Percentiles rank a stretch among this genome's conserved stretches.
Evolutionary conservation across 2,329 filamentous ascomycete genomes (phyloP).

Genomic region (Aspergillus nomiae): DNA sequence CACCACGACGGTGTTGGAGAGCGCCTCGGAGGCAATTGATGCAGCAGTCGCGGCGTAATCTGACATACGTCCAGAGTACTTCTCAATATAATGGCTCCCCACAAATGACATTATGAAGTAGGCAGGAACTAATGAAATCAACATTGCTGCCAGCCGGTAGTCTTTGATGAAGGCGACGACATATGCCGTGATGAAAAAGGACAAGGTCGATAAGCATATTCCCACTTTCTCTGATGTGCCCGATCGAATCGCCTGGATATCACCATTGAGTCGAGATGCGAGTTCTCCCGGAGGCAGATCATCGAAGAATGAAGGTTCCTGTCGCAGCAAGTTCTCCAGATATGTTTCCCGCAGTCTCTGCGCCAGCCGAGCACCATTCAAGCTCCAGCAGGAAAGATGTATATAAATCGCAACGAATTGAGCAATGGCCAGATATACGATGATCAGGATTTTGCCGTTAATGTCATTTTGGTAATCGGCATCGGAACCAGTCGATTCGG

Average conservation of each 20-base stretch:
- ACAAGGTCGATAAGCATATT: conserved; percentile 61
- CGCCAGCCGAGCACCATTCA: conserved; percentile 65
- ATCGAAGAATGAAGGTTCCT: conserved; percentile 67
- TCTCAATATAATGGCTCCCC: conserved; percentile 57
- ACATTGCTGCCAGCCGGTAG: conserved; percentile 63
- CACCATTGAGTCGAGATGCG: conserved; percentile 63
- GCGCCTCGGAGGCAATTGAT: conserved; percentile 63
- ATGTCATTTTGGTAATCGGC: conserved; percentile 27
- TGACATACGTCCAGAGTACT: conserved; percentile 53
- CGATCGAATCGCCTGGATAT: conserved; percentile 67
- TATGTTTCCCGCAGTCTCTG: conserved; percentile 65
- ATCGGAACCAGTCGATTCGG: conserved; percentile 15
- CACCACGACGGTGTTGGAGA: conserved; percentile 63
- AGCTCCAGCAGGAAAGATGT: conserved; percentile 65
- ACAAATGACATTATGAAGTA: conserved; percentile 62
- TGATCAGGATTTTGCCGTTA: conserved; percentile 59
- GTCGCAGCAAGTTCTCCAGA: conserved; percentile 59
- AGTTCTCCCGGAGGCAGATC: conserved; percentile 64
- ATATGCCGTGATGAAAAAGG: conserved; percentile 69
- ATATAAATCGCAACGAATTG: conserved; percentile 66
- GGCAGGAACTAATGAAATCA: conserved; percentile 64
- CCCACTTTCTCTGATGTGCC: conserved; percentile 73
- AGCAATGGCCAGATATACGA: conserved; percentile 66
- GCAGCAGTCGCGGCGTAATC: conserved; percentile 60
- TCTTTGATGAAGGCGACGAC: conserved; percentile 68